Percentiles rank a stretch among this genome's conserved stretches.
Evolutionary conservation across 352 stramenopile species (phyloP).

Genomic region (Pythium scleroteichum): DNA sequence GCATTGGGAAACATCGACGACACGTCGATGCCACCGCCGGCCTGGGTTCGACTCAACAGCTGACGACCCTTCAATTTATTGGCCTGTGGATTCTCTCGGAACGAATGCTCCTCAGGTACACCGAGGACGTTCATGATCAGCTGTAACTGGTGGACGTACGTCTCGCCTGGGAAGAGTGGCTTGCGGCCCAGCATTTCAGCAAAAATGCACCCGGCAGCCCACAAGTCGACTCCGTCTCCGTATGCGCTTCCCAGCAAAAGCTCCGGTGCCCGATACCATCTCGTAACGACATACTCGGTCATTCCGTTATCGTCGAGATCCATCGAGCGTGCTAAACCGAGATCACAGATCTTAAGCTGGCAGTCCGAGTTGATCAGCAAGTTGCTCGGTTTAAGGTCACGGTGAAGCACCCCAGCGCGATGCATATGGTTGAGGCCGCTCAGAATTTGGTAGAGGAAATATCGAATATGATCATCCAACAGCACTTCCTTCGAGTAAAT

Average conservation of each 20-base stretch:
- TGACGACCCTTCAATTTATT: conserved; percentile 89
- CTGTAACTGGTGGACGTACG: conserved; percentile 87
- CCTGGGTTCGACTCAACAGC: conserved; percentile 79
- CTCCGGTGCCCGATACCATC: conserved; percentile 88
- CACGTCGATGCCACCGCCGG: conserved; percentile 78
- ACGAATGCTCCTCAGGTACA: conserved; percentile 85
- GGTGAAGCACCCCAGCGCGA: conserved; percentile 79
- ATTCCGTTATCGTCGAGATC: conserved; percentile 89
- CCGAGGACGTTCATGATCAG: conserved; percentile 90
- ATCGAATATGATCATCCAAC: conserved; percentile 92
- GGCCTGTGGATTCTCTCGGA: conserved; percentile 86
- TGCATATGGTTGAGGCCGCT: conserved; percentile 89
- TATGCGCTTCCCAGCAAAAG: conserved; percentile 85
- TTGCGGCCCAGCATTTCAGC: conserved; percentile 87
- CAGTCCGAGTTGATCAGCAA: conserved; percentile 93
- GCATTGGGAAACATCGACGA: conserved; percentile 84
- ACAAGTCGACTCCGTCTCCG: conserved; percentile 82
- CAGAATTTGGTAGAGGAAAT: conserved; percentile 93
- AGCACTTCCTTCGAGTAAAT: conserved; percentile 93
- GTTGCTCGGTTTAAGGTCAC: conserved; percentile 87
- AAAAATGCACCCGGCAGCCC: conserved; percentile 87
- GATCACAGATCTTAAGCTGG: conserved; percentile 96
- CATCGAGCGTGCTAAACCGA: conserved; percentile 91
- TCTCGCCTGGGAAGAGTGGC: conserved; percentile 83
- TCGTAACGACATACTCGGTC: conserved; percentile 90